These are phyloP conservation scores for Pseudocercospora cruenta DNA, from an alignment of 2,329 filamentous ascomycete species.

Conservation along the genomic window DNA sequence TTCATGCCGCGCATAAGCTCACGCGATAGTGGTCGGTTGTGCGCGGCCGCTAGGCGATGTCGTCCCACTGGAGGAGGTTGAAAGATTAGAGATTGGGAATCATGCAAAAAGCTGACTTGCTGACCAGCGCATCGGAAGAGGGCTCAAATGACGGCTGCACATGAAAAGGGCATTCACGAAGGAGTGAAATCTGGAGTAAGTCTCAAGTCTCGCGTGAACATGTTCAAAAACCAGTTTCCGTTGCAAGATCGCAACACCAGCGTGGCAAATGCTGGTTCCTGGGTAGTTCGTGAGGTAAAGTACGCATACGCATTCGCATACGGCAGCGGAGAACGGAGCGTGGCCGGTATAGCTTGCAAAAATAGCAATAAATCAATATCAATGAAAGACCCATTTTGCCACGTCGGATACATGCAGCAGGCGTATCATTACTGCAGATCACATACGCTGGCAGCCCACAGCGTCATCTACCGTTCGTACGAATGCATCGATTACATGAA, in stretches of 20 bases:
- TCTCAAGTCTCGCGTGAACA: not conserved
- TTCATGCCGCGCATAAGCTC: conserved; percentile 15
- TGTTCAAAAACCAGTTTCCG: not conserved
- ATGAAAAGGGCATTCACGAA: no score
- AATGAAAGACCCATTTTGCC: conserved; percentile 11
- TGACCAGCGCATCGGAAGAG: not conserved
- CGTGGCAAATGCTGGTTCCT: not conserved
- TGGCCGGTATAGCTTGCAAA: not conserved
- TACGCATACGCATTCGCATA: not conserved
- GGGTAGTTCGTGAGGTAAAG: not conserved
- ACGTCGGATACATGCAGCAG: conserved; percentile 12
- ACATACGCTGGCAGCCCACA: not conserved
- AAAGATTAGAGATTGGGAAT: not conserved
- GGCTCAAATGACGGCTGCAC: not conserved
- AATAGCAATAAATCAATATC: conserved; percentile 9
- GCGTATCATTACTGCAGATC: conserved; percentile 5
- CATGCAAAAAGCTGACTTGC: not conserved
- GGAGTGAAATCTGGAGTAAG: no score
- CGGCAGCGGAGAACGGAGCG: not conserved
- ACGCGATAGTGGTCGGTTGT: conserved; percentile 13
- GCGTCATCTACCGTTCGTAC: not conserved
- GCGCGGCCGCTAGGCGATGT: conserved; percentile 16
- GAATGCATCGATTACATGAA: not conserved
- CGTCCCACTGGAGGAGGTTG: conserved; percentile 4
- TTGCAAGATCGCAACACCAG: not conserved